Percentiles rank a stretch among this genome's conserved stretches.
phyloP scores from a whole-genome alignment of 345 rosid species.

The Erodium maritimum region DNA sequence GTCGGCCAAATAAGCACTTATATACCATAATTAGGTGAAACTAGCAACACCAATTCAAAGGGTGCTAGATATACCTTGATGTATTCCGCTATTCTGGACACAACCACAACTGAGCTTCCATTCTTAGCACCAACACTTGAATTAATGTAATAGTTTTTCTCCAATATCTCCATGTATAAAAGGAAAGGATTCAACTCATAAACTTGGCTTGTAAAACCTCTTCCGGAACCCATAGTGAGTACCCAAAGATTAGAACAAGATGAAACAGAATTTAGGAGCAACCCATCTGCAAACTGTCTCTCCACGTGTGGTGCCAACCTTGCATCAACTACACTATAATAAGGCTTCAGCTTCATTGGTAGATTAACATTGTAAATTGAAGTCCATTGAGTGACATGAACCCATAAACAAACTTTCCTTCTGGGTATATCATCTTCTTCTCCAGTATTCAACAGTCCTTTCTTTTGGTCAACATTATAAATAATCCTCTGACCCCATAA shows the following conservation, averaged over 20 bases:
- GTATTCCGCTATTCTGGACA: too few species aligned
- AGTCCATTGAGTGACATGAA: conserved; percentile 4
- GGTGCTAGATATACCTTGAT: too few species aligned
- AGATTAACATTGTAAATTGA: neutral
- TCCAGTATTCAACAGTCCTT: conserved; percentile 1
- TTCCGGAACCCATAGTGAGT: conserved; percentile 79
- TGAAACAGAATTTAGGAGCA: conserved; percentile 56
- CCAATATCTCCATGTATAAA: too few species aligned
- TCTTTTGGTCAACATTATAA: neutral
- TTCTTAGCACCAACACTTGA: too few species aligned
- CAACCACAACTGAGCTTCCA: too few species aligned
- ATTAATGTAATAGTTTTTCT: too few species aligned
- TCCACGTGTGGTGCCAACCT: conserved; percentile 62
- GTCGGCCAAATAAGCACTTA: too few species aligned
- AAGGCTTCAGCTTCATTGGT: conserved; percentile 32
- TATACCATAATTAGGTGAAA: too few species aligned
- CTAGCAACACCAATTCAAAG: too few species aligned
- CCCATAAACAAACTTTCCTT: conserved; percentile 2
- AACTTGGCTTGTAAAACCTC: too few species aligned
- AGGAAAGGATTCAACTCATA: too few species aligned
- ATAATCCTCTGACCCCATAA: neutral
- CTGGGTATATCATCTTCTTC: conserved; percentile 1
- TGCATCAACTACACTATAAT: conserved; percentile 61
- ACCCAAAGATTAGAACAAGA: conserved; percentile 78
- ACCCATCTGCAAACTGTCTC: conserved; percentile 65